These are phyloP conservation scores for Sonneratia caseolaris DNA, from an alignment of 345 rosid genomes.

Conservation along the genomic window DNA sequence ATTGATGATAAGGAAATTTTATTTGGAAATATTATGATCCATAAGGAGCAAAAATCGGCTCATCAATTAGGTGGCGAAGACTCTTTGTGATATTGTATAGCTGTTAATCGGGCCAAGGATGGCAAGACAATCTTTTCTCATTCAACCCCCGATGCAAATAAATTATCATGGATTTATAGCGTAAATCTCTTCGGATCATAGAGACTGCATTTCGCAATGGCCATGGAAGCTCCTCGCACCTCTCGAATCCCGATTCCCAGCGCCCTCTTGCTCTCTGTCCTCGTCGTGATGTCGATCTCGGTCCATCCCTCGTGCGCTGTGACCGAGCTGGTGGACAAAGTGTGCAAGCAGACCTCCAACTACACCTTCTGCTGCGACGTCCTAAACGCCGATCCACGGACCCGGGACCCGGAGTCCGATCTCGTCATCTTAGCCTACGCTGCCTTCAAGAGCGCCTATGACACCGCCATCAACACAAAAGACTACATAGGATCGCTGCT, in stretches of 20 bases:
- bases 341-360: constrained; percentile 17
- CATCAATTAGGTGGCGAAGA: no score
- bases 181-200: neutral
- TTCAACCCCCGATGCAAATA: no score
- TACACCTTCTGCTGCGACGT: constrained; percentile 13
- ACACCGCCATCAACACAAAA: constrained; percentile 11
- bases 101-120: no score
- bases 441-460: constrained; percentile 13
- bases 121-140: no score
- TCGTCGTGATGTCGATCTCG: neutral
- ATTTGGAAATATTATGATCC: no score
- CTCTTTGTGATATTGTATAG: no score
- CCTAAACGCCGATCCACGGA: constrained; percentile 14
- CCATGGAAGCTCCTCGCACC: neutral
- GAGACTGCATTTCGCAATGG: neutral
- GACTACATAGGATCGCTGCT: constrained; percentile 6
- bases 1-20: no score
- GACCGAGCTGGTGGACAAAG: neutral
- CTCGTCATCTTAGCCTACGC: constrained; percentile 7
- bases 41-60: no score
- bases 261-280: neutral
- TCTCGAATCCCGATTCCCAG: neutral
- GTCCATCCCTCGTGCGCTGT: neutral
- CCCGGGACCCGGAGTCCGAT: constrained; percentile 1
- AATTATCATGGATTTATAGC: no score